Evolutionary conservation across 495 filamentous ascomycete species (phyloP).

Genomic region (Aspergillus mulundensis): DNA sequence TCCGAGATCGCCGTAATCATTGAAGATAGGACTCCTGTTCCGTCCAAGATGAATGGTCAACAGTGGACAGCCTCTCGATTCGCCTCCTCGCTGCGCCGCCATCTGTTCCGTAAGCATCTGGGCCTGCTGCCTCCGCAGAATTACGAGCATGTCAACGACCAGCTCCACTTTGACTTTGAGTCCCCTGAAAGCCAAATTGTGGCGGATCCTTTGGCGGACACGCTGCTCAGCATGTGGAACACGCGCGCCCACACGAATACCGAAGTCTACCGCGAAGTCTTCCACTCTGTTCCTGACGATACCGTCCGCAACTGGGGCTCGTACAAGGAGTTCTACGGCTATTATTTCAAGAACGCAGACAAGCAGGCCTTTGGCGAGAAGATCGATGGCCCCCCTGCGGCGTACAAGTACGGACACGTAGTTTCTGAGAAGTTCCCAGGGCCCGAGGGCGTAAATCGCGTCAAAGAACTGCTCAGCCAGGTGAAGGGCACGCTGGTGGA

Average conservation of each 20-base stretch:
- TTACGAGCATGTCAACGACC: constrained; percentile 56
- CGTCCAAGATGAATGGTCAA: constrained; percentile 66
- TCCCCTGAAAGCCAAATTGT: constrained; percentile 70
- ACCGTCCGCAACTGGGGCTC: constrained; percentile 73
- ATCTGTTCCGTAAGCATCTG: constrained; percentile 88
- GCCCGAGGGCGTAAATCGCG: constrained; percentile 57
- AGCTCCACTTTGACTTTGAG: constrained; percentile 71
- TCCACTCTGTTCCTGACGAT: constrained; percentile 87
- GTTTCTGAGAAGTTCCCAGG: constrained; percentile 75
- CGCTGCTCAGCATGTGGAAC: constrained; percentile 69
- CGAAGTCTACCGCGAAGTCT: constrained; percentile 76
- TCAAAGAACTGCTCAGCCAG: constrained; percentile 75
- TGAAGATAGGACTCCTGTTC: constrained; percentile 68
- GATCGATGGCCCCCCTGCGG: constrained; percentile 37
- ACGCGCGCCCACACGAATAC: constrained; percentile 73
- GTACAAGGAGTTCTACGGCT: constrained; percentile 78
- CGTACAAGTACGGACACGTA: constrained; percentile 77
- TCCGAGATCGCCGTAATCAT: constrained; percentile 80
- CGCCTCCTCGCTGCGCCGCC: constrained; percentile 74
- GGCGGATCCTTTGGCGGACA: constrained; percentile 64
- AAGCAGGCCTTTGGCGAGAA: constrained; percentile 39
- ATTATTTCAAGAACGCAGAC: constrained; percentile 61
- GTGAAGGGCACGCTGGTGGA: constrained; percentile 81
- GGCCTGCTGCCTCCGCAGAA: constrained; percentile 75
- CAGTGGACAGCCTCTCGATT: constrained; percentile 73